Conservation (phyloP, 192 early-diverging fungal species). For the Gamsiella multidivaricata region DNA sequence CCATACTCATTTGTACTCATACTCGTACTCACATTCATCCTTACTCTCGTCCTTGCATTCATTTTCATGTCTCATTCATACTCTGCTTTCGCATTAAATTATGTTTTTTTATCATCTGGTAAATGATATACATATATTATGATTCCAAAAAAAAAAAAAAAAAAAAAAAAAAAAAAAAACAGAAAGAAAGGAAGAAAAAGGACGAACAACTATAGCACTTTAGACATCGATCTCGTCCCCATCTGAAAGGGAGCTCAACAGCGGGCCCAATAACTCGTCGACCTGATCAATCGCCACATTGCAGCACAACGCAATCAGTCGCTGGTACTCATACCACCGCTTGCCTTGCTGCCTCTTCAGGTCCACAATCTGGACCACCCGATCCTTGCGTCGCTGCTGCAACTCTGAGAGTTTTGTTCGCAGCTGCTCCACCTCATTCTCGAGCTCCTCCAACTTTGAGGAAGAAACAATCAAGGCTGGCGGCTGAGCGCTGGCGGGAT, state of each 20-base stretch:
- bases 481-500: not conserved
- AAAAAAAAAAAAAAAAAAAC: constrained; percentile 17
- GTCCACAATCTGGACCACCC: constrained; percentile 22
- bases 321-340: constrained; percentile 69
- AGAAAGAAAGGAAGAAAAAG: not conserved
- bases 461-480: not conserved
- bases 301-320: constrained; percentile 75
- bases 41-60: too few species aligned
- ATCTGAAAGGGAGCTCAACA: constrained; percentile 70
- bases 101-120: too few species aligned
- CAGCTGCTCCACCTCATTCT: constrained; percentile 9
- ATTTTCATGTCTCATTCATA: too few species aligned
- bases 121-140: too few species aligned
- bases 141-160: constrained; percentile 8
- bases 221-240: constrained; percentile 27
- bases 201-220: not conserved
- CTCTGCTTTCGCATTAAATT: too few species aligned
- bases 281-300: constrained; percentile 70
- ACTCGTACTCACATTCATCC: too few species aligned
- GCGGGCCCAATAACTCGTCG: constrained; percentile 63
- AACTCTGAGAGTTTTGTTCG: constrained; percentile 10
- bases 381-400: constrained; percentile 38
- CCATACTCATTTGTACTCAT: not conserved
- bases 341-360: constrained; percentile 28
- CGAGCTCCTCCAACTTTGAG: not conserved